Base-by-base conservation (phyloP, 306 rosid genomes). In the Castanea sativa region DNA sequence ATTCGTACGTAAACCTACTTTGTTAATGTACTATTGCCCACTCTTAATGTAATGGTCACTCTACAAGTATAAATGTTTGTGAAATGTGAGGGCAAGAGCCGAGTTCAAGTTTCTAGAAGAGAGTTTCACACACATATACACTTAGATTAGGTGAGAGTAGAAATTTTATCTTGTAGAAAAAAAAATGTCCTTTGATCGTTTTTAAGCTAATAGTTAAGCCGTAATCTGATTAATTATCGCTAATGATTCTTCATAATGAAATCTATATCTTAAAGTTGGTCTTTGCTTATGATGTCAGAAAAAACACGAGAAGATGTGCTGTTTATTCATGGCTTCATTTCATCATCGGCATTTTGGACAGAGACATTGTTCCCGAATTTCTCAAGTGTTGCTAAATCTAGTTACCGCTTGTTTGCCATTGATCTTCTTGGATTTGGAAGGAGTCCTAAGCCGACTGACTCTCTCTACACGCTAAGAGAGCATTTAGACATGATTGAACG, bases 271-370 rank as follows among this genome's bases (percentile, higher is more conserved):
- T 29, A 27, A 25, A 14, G 30, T 51, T 51, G 60, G 7, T 3
- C 19, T 73, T 53, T 79, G 11, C 45, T 27, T 15, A 20, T 53
- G 30, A 19, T 79, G 51, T 56, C 82, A 90, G 91, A 74, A 23
- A 41, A 58, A 32, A 87, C 88, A 73, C 21, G 43, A 79, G 96
- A 91, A 59, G 88, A 91, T 57, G 98, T 93, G 38, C 4, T 96
- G 45, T 96, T 96, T 88, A 91, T 96, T 76, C 99, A 96, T 60
- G 99, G 99, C 1, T 96, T 96, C 71, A 93, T 96, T 11, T 96
- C 99, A 6, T 93, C 99, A 0, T 96, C 99, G 1, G 73, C 82
- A 1, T 96, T 93, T n/a, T 96, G 98, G 98, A 91, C 97, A 1
- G 98, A 96, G 32, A 96, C 99, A 6, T 16, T 96, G 55, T 96